Percentiles rank a stretch among this genome's conserved stretches.
Evolutionary conservation across 2,329 filamentous ascomycete genomes (phyloP).

Genomic region (Sphaerulina vaccinii): DNA sequence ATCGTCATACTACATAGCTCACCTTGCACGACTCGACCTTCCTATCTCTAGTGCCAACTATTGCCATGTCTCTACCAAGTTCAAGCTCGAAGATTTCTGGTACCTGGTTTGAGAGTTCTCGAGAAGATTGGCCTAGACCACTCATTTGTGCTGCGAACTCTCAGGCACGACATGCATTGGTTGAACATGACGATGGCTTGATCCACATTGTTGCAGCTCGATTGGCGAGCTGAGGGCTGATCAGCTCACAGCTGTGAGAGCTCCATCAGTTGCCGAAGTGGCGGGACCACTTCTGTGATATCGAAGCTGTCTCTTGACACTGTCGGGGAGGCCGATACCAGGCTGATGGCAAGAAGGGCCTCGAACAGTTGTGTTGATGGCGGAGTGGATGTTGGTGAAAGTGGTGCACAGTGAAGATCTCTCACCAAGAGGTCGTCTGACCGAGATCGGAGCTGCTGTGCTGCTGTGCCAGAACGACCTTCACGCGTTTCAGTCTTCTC

Average conservation of each 20-base stretch:
- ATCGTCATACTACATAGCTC: constrained; percentile 2
- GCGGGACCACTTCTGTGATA: too few species aligned
- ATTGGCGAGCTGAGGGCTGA: neutral
- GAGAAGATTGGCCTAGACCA: neutral
- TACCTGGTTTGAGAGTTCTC: neutral
- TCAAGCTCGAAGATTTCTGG: neutral
- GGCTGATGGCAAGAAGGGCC: too few species aligned
- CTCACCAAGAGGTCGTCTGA: too few species aligned
- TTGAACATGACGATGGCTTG: constrained; percentile 2
- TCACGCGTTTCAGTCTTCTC: too few species aligned
- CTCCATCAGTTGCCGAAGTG: too few species aligned
- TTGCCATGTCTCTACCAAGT: constrained; percentile 10
- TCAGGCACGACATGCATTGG: neutral
- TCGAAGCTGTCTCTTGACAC: too few species aligned
- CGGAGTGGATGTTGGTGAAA: too few species aligned
- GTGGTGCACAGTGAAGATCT: too few species aligned
- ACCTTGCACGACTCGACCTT: constrained; percentile 1
- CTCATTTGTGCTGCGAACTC: constrained; percentile 4
- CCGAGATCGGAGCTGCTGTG: too few species aligned
- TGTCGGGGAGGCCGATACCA: too few species aligned
- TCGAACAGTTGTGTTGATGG: too few species aligned
- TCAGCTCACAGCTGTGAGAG: neutral
- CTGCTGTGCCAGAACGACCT: too few species aligned
- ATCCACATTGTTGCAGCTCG: constrained; percentile 4
- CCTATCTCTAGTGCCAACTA: constrained; percentile 8